Evolutionary conservation across 352 stramenopile species (phyloP), one percentile per base, ranked within the genome.

Genomic region (Globisporangium heterothallicum): DNA sequence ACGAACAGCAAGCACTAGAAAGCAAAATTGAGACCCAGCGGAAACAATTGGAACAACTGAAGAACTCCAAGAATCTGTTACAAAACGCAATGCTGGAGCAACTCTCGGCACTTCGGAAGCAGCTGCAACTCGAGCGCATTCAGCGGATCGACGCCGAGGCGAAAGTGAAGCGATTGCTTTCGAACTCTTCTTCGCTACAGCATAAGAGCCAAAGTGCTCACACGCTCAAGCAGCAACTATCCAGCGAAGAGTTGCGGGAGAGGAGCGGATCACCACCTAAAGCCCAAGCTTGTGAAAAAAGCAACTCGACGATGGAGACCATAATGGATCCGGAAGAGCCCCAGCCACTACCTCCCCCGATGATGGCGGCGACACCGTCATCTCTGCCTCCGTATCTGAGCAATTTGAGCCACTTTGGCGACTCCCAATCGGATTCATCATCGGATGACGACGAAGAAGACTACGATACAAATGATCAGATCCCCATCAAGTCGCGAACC

Each of bases 1-100:
- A 93, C 26, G 83, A 93, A 49, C 83, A 93, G 35, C 78, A 92
- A 42, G 59, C 66, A 3, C 61, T 93, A 7, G 75, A 85, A 7
- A 51, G 46, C 13, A 72, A 82, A 52, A 53, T 93, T 3, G 72
- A 84, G 48, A 66, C 50, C 2, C 83, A 93, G 49, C 71, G 74
- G 16, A 60, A 70, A 57, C 83, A 92, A 27, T 65, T 93, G 9
- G 77, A 88, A 34, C 81, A 89, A 52, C 67, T 94, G 21, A 88
- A 88, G 49, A 70, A 67, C 24, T 71, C 83, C 27, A 94, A 94
- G 53, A 83, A 69, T 9, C 43, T 89, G 54, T 40, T 92, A 21
- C 80, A 94, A 38, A 89, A 86, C 34, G 79, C 81, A 27, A 92
- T 92, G 80, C 63, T 94, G 12, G 81, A 92, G 49, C 83, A 94